A percentile compares a stretch with the other conserved stretches of the same genome.
Conservation (phyloP, 345 rosid species). For the Eucalyptus erythrocorys region DNA sequence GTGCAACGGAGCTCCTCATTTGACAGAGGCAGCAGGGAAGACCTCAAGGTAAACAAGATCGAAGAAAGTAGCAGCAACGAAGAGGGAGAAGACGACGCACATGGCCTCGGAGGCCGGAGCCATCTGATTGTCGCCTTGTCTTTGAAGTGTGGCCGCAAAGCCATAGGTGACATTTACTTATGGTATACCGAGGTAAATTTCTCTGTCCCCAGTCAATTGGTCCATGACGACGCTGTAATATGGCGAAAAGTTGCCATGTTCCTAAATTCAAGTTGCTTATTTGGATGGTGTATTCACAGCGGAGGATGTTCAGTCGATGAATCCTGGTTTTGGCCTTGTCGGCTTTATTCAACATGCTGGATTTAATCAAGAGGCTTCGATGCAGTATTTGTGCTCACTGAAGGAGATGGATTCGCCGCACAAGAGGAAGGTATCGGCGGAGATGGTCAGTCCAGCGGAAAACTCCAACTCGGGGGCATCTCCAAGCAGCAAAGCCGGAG, state of each 20-base stretch:
- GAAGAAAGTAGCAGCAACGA: neutral
- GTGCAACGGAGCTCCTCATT: accelerated
- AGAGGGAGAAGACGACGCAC: slow-evolving; percentile 8
- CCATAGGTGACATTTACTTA: slow-evolving; percentile 18
- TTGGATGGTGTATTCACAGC: neutral
- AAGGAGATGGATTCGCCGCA: accelerated
- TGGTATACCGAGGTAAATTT: neutral
- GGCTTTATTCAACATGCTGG: accelerated
- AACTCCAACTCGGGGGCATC: too few relatives aligned
- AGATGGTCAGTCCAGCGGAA: accelerated
- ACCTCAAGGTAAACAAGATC: too few relatives aligned
- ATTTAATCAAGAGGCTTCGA: too few relatives aligned
- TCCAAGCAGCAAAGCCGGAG: accelerated
- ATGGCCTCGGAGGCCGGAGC: neutral
- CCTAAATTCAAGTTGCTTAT: neutral
- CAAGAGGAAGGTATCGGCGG: too few relatives aligned
- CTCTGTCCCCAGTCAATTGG: neutral
- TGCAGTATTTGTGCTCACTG: accelerated
- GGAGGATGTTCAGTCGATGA: too few relatives aligned
- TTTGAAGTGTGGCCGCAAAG: slow-evolving; percentile 70
- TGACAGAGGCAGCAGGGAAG: too few relatives aligned
- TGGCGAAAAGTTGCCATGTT: neutral
- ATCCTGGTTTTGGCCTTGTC: too few relatives aligned
- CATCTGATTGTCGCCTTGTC: neutral
- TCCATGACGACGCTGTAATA: accelerated